Conservation (phyloP, 306 rosid genomes). For the Mucuna pruriens region DNA sequence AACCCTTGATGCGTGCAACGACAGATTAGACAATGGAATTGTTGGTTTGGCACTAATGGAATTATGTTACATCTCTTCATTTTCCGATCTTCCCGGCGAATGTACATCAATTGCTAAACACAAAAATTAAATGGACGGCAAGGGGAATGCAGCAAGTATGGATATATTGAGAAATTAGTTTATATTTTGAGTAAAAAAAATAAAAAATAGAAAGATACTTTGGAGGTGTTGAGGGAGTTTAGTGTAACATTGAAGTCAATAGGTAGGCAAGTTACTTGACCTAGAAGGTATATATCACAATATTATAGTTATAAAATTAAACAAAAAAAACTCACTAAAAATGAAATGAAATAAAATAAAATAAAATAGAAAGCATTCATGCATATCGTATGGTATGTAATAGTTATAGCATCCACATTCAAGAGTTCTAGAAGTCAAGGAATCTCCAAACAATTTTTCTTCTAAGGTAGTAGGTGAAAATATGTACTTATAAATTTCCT, state of each 20-base stretch:
- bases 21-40: constrained; percentile 37
- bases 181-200: too few relatives aligned
- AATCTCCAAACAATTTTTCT: constrained; percentile 39
- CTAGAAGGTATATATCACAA: constrained; percentile 19
- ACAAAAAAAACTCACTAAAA: neutral
- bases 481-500: constrained; percentile 39
- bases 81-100: constrained; percentile 30
- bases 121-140: constrained; percentile 41
- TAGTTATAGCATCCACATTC: constrained; percentile 35
- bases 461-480: constrained; percentile 48
- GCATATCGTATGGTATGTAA: constrained; percentile 14
- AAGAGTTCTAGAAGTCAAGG: constrained; percentile 51
- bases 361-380: constrained; percentile 32
- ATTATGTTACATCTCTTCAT: constrained; percentile 15
- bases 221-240: neutral
- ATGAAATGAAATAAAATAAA: neutral
- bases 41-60: constrained; percentile 32
- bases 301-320: neutral
- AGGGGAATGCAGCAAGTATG: too few relatives aligned
- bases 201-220: neutral
- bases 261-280: constrained; percentile 50
- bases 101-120: constrained; percentile 28
- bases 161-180: too few relatives aligned
- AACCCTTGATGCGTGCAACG: constrained; percentile 30
- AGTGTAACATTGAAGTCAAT: constrained; percentile 40